Evolutionary conservation across 2,329 filamentous ascomycete species (phyloP), one percentile per base, ranked within the genome.

Genomic region (Rhynchosporium agropyri): DNA sequence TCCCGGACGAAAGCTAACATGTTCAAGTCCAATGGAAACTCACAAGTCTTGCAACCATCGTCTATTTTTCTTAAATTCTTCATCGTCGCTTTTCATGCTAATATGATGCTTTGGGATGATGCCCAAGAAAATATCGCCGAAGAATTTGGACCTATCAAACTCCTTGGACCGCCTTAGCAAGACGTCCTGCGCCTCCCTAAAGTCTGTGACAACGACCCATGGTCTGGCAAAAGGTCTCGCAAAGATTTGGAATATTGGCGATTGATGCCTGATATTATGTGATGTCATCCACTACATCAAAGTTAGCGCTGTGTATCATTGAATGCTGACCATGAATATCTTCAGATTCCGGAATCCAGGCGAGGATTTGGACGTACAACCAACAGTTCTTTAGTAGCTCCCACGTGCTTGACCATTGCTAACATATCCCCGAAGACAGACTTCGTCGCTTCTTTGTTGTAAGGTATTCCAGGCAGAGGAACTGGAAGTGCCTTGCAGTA

Each of bases 101-200:
- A 75, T 66, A n/a, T 70, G 70, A 13, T 60, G 65, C 6, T 65
- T 53, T 0, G 74, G 73, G n/a, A 76, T 67, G 58, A 74, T 65
- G 4, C 69, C 67, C 2, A 56, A 31, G 31, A 74, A 70, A 2
- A 72, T 49, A 31, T 73, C 67, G 7, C 70, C 31, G 1, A 69
- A 60, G 43, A 69, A 67, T 1, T 64, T 46, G 0, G 73, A 69
- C 33, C 71, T 69, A 65, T 77, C 75, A 48, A 77, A 76, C 61
- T 75, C 72, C 42, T 68, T 69, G 40, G 63, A 62, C 15, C 73
- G 69, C 13, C 70, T 66, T 6, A 69, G 12, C n/a, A 75, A 59
- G 20, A 76, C 72, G 58, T 75, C 73, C 45, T 75, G 68, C 48
- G 65, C 59, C 63, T 74, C 72, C 20, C 68, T 66, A 8, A 68